Percentiles rank a stretch among this genome's conserved stretches.
phyloP scores from a whole-genome alignment of 768 basidiomycete genomes.

The Collybiopsis confluens region DNA sequence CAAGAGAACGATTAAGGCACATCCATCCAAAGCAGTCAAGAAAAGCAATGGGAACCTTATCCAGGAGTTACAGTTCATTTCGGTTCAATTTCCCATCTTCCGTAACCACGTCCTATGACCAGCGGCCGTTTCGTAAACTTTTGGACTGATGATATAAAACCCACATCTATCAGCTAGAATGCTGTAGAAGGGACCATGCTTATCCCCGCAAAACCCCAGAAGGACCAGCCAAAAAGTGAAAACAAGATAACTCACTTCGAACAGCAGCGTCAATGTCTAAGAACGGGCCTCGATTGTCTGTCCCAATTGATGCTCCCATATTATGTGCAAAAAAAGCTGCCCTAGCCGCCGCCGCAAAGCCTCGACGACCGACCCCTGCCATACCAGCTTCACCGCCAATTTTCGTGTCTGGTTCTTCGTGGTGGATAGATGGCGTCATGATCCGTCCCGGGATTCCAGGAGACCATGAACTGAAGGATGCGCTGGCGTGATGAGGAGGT shows the following conservation, averaged over 20 bases:
- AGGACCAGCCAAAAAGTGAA: background rate
- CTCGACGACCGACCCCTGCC: slow-evolving; percentile 87
- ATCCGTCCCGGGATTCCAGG: slow-evolving; percentile 12
- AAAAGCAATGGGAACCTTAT: background rate
- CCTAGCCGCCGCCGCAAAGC: slow-evolving; percentile 74
- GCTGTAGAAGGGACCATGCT: too few species aligned
- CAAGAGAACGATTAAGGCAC: background rate
- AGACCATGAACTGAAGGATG: slow-evolving; percentile 15
- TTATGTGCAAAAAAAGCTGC: slow-evolving; percentile 42
- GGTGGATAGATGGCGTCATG: slow-evolving; percentile 16
- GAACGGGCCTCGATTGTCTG: slow-evolving; percentile 17
- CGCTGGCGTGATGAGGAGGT: slow-evolving; percentile 10
- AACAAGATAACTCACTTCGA: slow-evolving; percentile 28
- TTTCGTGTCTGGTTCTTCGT: slow-evolving; percentile 58
- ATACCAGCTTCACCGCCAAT: slow-evolving; percentile 76
- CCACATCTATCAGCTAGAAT: too few species aligned
- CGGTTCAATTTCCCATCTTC: too few species aligned
- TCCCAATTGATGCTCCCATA: background rate
- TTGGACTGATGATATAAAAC: too few species aligned
- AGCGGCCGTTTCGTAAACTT: too few species aligned
- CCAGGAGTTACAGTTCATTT: too few species aligned
- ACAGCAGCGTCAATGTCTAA: slow-evolving; percentile 41
- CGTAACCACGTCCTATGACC: too few species aligned
- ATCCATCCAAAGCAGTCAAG: background rate
- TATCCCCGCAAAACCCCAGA: background rate